A percentile compares a stretch with the other conserved stretches of the same genome.
These are phyloP conservation scores for Avicennia marina DNA, from an alignment of 257 asterid species.

Conservation along the genomic window DNA sequence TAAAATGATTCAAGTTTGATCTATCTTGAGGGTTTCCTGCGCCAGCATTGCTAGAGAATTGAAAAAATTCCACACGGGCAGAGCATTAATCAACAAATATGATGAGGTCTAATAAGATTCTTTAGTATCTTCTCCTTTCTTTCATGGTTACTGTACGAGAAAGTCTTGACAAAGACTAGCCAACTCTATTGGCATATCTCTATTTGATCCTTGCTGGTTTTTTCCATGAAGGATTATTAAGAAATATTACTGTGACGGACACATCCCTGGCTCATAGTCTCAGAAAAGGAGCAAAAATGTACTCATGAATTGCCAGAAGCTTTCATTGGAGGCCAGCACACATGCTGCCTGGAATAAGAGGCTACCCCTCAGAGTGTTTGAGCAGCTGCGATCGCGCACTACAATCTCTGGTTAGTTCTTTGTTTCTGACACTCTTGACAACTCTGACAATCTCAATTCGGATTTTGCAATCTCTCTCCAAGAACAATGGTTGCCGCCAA, in stretches of 20 bases:
- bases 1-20: too few species aligned
- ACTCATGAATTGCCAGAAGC: conserved; percentile 86
- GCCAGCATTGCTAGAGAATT: too few species aligned
- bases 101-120: too few species aligned
- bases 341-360: conserved; percentile 94
- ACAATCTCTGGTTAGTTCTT: conserved; percentile 88
- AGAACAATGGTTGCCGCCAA: conserved; percentile 21
- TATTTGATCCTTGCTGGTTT: too few species aligned
- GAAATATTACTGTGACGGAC: conserved; percentile 39
- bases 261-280: conserved; percentile 80
- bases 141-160: too few species aligned
- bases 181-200: too few species aligned
- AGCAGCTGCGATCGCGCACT: conserved; percentile 78
- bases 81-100: too few species aligned
- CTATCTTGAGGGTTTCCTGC: too few species aligned
- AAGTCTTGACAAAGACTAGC: too few species aligned
- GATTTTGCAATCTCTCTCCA: conserved; percentile 30
- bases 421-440: conserved; percentile 67
- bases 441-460: conserved; percentile 46
- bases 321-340: conserved; percentile 84
- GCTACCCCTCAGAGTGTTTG: conserved; percentile 84
- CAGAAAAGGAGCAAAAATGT: conserved; percentile 74
- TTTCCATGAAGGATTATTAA: too few species aligned
- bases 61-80: too few species aligned
- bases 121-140: too few species aligned